Percentiles rank a stretch among this genome's conserved stretches.
These are phyloP conservation scores for Volvox carteri DNA, from an alignment of 163 green algal species.

Conservation along the genomic window DNA sequence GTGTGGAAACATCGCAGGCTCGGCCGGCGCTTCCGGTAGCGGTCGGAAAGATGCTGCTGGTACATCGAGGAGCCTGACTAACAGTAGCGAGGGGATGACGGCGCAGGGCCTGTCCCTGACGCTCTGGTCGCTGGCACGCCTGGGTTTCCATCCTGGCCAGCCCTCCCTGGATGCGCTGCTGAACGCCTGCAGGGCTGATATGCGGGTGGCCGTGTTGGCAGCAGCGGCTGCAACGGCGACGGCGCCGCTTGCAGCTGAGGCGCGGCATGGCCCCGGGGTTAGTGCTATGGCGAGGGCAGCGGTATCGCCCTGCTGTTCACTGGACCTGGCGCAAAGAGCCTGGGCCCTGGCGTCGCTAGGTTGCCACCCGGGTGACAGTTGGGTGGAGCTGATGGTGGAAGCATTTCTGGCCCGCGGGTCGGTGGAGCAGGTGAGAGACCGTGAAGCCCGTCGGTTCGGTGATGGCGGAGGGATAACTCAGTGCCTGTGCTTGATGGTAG, in stretches of 20 bases:
- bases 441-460: no score
- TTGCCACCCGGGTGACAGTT: constrained; percentile 29
- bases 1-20: neutral
- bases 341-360: constrained; percentile 58
- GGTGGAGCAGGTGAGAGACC: neutral
- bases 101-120: constrained; percentile 60
- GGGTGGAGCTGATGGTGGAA: constrained; percentile 33
- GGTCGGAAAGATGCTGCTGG: neutral
- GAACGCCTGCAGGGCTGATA: constrained; percentile 5
- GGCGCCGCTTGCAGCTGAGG: neutral
- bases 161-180: neutral
- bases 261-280: neutral
- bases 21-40: no score
- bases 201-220: neutral
- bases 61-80: neutral
- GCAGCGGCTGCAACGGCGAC: neutral
- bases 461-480: no score
- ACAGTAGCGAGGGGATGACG: constrained; percentile 9
- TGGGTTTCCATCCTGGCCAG: constrained; percentile 8
- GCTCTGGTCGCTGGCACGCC: constrained; percentile 54
- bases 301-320: neutral
- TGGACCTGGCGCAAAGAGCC: constrained; percentile 28
- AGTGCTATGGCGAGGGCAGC: neutral
- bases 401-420: neutral
- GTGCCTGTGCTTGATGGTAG: no score